These are phyloP conservation scores for Linum lewisii DNA, from an alignment of 345 rosid genomes.

Conservation along the genomic window DNA sequence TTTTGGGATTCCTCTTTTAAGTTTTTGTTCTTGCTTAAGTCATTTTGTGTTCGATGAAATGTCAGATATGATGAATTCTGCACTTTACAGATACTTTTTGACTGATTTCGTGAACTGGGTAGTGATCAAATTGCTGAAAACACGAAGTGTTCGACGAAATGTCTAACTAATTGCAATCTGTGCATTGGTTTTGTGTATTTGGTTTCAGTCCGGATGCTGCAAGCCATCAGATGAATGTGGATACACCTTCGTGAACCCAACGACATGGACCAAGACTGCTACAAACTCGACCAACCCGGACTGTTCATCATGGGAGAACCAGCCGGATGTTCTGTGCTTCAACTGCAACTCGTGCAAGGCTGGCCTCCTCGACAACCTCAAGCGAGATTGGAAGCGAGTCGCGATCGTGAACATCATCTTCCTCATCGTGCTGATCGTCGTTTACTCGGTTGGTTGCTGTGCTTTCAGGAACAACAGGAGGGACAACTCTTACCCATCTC, in stretches of 20 bases:
- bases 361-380: conserved; percentile 11
- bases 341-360: conserved; percentile 20
- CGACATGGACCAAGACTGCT: conserved; percentile 23
- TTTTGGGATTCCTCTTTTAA: too few relatives aligned
- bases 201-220: conserved; percentile 53
- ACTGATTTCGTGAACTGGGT: too few relatives aligned
- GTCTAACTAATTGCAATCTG: too few relatives aligned
- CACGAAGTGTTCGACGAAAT: too few relatives aligned
- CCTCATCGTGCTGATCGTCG: conserved; percentile 12
- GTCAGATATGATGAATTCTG: too few relatives aligned
- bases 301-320: conserved; percentile 6
- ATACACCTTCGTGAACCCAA: conserved; percentile 29
- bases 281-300: conserved; percentile 6
- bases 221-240: conserved; percentile 52
- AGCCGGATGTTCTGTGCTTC: conserved; percentile 9
- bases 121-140: too few relatives aligned
- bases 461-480: conserved; percentile 14
- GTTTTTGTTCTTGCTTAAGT: too few relatives aligned
- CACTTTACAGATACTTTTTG: too few relatives aligned
- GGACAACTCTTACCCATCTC: neutral
- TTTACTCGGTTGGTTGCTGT: conserved; percentile 15
- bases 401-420: conserved; percentile 7
- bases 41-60: too few relatives aligned
- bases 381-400: conserved; percentile 13
- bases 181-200: neutral